Percentiles rank a stretch among this genome's conserved stretches.
These are phyloP conservation scores for Apiotrichum montevideense DNA, from an alignment of 1,284 basidiomycete species.

Conservation along the genomic window DNA sequence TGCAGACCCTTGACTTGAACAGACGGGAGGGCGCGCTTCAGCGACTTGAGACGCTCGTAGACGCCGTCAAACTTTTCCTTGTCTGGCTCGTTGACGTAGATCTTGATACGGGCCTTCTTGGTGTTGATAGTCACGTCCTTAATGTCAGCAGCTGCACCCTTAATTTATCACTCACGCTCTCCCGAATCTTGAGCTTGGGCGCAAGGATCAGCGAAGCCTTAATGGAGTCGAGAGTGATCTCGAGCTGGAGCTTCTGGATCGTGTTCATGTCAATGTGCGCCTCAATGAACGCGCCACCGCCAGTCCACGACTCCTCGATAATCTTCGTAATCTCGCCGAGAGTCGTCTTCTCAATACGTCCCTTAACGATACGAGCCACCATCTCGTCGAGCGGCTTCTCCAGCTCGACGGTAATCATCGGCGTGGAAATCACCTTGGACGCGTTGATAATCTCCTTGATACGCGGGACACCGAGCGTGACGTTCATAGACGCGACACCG, in stretches of 20 bases:
- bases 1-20: conserved; percentile 91
- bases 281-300: conserved; percentile 85
- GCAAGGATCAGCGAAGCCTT: conserved; percentile 82
- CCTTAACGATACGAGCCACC: conserved; percentile 96
- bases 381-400: conserved; percentile 76
- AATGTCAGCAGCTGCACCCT: neutral
- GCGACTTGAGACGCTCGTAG: conserved; percentile 77
- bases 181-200: conserved; percentile 89
- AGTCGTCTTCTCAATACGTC: conserved; percentile 88
- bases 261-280: conserved; percentile 88
- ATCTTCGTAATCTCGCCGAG: conserved; percentile 90
- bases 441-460: conserved; percentile 96
- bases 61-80: conserved; percentile 55
- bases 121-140: conserved; percentile 37
- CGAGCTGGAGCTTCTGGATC: conserved; percentile 86
- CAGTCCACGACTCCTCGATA: conserved; percentile 93
- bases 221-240: conserved; percentile 87
- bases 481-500: conserved; percentile 99
- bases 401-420: conserved; percentile 94
- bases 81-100: conserved; percentile 22
- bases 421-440: conserved; percentile 92
- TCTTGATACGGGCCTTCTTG: conserved; percentile 19
- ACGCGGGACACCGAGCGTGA: conserved; percentile 97
- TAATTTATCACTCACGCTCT: conserved; percentile 49
- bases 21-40: conserved; percentile 71